A percentile compares a stretch with the other conserved stretches of the same genome.
These are phyloP conservation scores for Corymbia calophylla DNA, from an alignment of 441 rosid species.

Conservation along the genomic window DNA sequence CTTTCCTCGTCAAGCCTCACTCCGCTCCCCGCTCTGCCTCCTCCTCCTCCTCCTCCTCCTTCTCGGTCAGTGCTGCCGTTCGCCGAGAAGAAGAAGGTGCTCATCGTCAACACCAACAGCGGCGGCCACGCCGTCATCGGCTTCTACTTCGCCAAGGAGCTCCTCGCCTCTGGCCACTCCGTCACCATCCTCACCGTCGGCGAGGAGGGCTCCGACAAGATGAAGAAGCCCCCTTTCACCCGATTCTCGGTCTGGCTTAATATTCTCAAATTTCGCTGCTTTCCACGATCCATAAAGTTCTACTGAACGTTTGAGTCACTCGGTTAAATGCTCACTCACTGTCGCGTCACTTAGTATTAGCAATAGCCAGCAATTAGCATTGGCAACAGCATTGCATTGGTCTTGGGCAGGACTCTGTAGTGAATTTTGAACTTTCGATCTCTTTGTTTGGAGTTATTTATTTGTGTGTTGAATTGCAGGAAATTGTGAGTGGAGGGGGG, in stretches of 20 bases:
- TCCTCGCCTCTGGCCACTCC: conserved; percentile 61
- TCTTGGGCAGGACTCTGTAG: not conserved
- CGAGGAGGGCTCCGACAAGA: conserved; percentile 73
- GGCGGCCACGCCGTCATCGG: conserved; percentile 93
- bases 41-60: conserved; percentile 19
- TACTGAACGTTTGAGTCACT: not conserved
- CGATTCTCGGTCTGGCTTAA: conserved; percentile 49
- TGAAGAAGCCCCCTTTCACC: conserved; percentile 90
- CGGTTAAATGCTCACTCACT: no score
- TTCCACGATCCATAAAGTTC: not conserved
- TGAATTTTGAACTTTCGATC: not conserved
- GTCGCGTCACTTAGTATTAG: not conserved
- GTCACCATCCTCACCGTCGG: conserved; percentile 84
- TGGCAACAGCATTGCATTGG: not conserved
- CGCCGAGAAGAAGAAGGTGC: conserved; percentile 75
- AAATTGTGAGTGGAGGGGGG: conserved; percentile 81
- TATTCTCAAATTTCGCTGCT: not conserved
- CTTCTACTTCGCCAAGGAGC: conserved; percentile 83
- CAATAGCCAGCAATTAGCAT: not conserved
- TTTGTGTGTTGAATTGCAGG: conserved; percentile 22
- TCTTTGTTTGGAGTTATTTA: not conserved
- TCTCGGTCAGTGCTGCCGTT: conserved; percentile 34
- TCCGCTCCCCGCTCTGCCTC: conserved; percentile 18
- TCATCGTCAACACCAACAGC: conserved; percentile 74
- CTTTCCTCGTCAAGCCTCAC: not conserved